Evolutionary conservation across 2,329 filamentous ascomycete species (phyloP).

Genomic region (Claviceps fusiformis): DNA sequence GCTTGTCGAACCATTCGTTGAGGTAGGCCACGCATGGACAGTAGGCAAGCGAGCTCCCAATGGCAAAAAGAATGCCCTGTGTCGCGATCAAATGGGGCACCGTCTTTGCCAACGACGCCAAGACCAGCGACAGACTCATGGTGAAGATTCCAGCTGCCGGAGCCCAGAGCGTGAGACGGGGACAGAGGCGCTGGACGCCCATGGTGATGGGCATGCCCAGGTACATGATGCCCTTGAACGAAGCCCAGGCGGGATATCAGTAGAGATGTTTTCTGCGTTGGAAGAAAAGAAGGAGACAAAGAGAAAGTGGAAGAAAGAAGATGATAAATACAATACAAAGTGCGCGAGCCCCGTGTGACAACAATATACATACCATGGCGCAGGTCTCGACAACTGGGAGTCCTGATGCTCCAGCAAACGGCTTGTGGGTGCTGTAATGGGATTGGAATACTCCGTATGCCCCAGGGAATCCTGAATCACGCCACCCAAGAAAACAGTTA

Average conservation of each 20-base stretch:
- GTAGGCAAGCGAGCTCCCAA: slow-evolving; percentile 37
- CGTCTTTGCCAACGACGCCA: slow-evolving; percentile 33
- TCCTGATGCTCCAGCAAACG: slow-evolving; percentile 34
- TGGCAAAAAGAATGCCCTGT: slow-evolving; percentile 43
- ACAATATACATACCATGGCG: slow-evolving; percentile 27
- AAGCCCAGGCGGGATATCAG: too few relatives aligned
- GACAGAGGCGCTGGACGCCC: slow-evolving; percentile 27
- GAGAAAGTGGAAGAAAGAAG: too few relatives aligned
- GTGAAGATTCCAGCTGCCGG: slow-evolving; percentile 28
- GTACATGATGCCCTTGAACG: slow-evolving; percentile 32
- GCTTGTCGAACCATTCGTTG: slow-evolving; percentile 40
- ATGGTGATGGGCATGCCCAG: slow-evolving; percentile 32
- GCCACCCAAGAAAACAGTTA: background rate
- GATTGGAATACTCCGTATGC: slow-evolving; percentile 54
- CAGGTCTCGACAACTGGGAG: slow-evolving; percentile 48
- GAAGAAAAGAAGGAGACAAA: too few relatives aligned
- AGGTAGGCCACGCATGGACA: slow-evolving; percentile 39
- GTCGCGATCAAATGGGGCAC: slow-evolving; percentile 38
- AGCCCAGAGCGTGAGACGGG: slow-evolving; percentile 21
- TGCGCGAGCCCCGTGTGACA: too few relatives aligned
- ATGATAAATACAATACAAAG: too few relatives aligned
- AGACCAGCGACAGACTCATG: slow-evolving; percentile 32
- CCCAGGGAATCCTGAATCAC: slow-evolving; percentile 41
- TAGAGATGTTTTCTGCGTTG: too few relatives aligned
- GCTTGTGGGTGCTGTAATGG: slow-evolving; percentile 43